These are phyloP conservation scores for Fonsecaea pedrosoi DNA, from an alignment of 2,329 filamentous ascomycete genomes.

Conservation along the genomic window DNA sequence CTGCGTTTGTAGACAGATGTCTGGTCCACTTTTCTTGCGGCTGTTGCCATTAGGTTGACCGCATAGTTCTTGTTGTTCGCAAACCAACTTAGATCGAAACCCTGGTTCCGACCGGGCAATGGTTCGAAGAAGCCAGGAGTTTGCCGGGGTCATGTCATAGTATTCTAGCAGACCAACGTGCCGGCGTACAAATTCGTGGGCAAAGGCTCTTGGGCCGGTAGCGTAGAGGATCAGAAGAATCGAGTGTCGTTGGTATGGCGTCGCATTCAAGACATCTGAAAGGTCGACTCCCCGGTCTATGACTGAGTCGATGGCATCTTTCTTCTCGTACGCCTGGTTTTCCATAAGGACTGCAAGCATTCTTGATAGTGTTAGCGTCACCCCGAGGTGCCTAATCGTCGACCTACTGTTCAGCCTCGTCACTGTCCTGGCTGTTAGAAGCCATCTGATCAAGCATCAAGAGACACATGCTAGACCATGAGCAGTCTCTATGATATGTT, in stretches of 20 bases:
- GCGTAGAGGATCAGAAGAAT: neutral
- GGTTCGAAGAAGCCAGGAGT: neutral
- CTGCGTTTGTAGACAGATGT: neutral
- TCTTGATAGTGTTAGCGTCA: neutral
- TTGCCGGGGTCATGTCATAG: neutral
- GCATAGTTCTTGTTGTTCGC: neutral
- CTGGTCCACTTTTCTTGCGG: neutral
- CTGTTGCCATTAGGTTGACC: neutral
- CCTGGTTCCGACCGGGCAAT: neutral
- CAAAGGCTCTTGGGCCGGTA: neutral
- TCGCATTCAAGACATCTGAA: neutral
- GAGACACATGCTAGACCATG: neutral
- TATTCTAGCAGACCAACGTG: neutral
- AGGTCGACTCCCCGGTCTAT: neutral
- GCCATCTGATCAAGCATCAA: neutral
- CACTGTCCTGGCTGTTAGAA: neutral
- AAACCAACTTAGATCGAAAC: neutral
- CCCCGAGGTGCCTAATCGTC: neutral
- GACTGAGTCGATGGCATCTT: neutral
- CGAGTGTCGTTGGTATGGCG: neutral
- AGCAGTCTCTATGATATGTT: neutral
- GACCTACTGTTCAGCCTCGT: neutral
- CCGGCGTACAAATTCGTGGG: neutral
- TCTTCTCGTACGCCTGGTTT: neutral
- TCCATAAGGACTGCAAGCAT: neutral